Base-by-base conservation (phyloP, 2,329 filamentous ascomycete species). In the Trichoderma guizhouense region DNA sequence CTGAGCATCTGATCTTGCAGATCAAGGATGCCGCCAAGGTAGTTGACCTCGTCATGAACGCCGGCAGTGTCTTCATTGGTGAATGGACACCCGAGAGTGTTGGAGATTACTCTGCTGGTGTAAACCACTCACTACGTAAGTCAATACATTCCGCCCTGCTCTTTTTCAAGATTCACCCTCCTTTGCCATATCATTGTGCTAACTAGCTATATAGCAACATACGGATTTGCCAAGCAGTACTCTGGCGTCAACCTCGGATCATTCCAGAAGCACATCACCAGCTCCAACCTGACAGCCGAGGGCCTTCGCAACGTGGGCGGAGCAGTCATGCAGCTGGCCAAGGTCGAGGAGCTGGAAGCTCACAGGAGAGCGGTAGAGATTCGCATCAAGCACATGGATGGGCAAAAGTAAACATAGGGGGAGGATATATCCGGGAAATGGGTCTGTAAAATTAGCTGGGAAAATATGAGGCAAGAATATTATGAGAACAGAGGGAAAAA, bases 221-320 rank as follows among this genome's bases (percentile, higher is more conserved):
- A 98, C 79, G 96, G 96, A 53, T 99, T 97, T 78, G 96, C 96
- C 63, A 97, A 97, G 84, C 96, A 99, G 82, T 99, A 99, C 85
- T 98, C 94, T 7, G 96, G 96, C 67, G 96, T 99, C 79, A 99
- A 97, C 82, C 88, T 99, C 7, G 94, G 90, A 36, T 98, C 95
- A 3, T 99, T 98, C 83, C 89, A 97, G 81, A 99, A 99, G 85
- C 94, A 98, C 86, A 98, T 99, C 79, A 99, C 96, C 47, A 96
- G 93, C 84, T 94, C 94, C 0, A 93, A 97, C 81, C 87, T 99
- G 73, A 97, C 94, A 1, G 89, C 91, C 21, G 88, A 97, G 77
- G 96, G 96, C 26, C 85, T 99, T 74, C 88, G 88, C 76, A 96
- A 97, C 77, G 92, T 99, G 3, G 94, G 95, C 39, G 85, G 86